Percentiles rank a stretch among this genome's conserved stretches.
Conservation (phyloP, 345 rosid genomes). For the Viola odorata region DNA sequence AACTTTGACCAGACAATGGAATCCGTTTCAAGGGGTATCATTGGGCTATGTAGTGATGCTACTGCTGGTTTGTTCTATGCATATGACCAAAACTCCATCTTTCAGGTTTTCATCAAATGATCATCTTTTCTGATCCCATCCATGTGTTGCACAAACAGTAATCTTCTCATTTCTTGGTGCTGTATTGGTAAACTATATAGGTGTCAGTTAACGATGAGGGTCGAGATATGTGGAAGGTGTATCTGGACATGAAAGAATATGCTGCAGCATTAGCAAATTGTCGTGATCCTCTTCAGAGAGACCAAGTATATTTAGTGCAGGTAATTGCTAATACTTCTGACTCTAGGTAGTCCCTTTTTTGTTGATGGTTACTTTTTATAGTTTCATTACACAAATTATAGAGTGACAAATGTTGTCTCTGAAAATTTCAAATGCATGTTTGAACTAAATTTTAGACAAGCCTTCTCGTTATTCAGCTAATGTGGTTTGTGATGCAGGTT, state of each 20-base stretch:
- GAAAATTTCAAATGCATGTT: neutral
- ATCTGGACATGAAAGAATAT: constrained; percentile 87
- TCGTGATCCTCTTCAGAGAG: constrained; percentile 88
- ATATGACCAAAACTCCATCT: constrained; percentile 88
- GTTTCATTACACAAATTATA: too few species aligned
- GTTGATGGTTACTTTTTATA: too few species aligned
- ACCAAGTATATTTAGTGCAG: constrained; percentile 96
- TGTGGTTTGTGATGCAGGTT: constrained; percentile 61
- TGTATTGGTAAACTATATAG: constrained; percentile 26
- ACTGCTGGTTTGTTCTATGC: constrained; percentile 97
- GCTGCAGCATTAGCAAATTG: constrained; percentile 92
- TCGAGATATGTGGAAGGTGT: constrained; percentile 99
- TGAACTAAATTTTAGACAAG: constrained; percentile 10
- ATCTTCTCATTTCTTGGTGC: constrained; percentile 1
- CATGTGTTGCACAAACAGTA: constrained; percentile 9
- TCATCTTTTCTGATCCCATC: constrained; percentile 14
- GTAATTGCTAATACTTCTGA: constrained; percentile 30
- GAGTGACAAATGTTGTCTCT: neutral
- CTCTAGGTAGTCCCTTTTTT: too few species aligned
- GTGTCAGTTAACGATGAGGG: constrained; percentile 94
- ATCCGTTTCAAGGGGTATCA: constrained; percentile 75
- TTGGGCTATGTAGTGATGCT: constrained; percentile 95
- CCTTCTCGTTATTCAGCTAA: constrained; percentile 4
- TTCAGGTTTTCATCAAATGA: constrained; percentile 53
- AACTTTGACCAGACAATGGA: constrained; percentile 89